phyloP scores from a whole-genome alignment of 805 yeast genomes.

The Saturnispora ahearnii region DNA sequence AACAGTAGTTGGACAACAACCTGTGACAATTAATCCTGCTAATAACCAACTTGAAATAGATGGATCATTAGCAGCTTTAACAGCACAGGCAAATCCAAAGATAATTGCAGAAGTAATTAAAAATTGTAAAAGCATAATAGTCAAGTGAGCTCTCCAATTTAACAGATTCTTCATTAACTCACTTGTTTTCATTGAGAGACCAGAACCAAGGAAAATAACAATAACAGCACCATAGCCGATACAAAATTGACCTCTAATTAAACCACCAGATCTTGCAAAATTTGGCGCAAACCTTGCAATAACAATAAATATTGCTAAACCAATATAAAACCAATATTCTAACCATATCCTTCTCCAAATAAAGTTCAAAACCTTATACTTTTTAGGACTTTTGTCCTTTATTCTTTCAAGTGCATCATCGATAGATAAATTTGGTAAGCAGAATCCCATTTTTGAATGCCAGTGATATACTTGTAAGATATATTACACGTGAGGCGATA shows the following conservation, averaged over 20 bases:
- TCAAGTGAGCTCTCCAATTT: constrained; percentile 77
- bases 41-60: constrained; percentile 68
- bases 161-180: constrained; percentile 52
- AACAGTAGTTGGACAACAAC: constrained; percentile 87
- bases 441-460: neutral
- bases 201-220: constrained; percentile 71
- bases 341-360: constrained; percentile 14
- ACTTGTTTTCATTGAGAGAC: constrained; percentile 63
- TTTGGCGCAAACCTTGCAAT: constrained; percentile 72
- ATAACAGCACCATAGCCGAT: constrained; percentile 86
- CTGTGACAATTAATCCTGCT: constrained; percentile 74
- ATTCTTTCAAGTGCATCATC: constrained; percentile 6
- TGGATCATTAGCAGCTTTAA: constrained; percentile 46
- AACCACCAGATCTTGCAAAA: constrained; percentile 78
- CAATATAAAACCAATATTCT: constrained; percentile 70
- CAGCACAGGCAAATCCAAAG: constrained; percentile 64
- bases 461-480: no score
- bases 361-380: constrained; percentile 7
- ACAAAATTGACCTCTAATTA: constrained; percentile 62
- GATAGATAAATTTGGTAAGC: constrained; percentile 6
- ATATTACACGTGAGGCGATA: no score
- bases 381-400: constrained; percentile 9
- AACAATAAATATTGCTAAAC: constrained; percentile 62
- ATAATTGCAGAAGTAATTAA: constrained; percentile 42
- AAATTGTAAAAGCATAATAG: constrained; percentile 60